Conservation (phyloP, 2,329 filamentous ascomycete genomes). For the Rugonectria rugulosa region DNA sequence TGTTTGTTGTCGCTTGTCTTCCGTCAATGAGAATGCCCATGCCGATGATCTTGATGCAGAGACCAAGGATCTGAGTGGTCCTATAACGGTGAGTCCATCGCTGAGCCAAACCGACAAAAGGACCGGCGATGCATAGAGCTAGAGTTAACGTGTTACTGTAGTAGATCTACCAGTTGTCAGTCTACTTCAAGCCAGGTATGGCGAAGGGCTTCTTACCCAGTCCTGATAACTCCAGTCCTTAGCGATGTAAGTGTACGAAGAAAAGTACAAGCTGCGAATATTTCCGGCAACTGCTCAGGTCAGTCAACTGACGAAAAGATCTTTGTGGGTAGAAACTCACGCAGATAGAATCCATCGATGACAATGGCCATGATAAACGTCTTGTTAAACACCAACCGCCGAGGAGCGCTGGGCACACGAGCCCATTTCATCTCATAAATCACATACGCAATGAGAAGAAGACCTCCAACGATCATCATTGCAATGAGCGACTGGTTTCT, state of each 20-base stretch:
- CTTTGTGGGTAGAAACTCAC: slow-evolving; percentile 15
- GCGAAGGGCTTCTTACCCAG: slow-evolving; percentile 38
- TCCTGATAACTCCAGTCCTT: slow-evolving; percentile 44
- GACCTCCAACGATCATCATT: slow-evolving; percentile 49
- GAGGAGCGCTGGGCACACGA: slow-evolving; percentile 34
- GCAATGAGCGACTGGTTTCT: slow-evolving; percentile 51
- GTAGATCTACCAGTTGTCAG: slow-evolving; percentile 18
- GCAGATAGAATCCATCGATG: slow-evolving; percentile 42
- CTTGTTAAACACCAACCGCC: slow-evolving; percentile 40
- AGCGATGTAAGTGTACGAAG: slow-evolving; percentile 44
- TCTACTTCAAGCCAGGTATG: not conserved
- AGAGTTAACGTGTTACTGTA: slow-evolving; percentile 46
- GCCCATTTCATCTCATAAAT: slow-evolving; percentile 54
- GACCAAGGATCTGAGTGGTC: slow-evolving; percentile 45
- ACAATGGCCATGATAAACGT: slow-evolving; percentile 42
- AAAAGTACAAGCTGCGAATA: slow-evolving; percentile 44
- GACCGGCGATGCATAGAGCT: slow-evolving; percentile 44
- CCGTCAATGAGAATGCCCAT: slow-evolving; percentile 45
- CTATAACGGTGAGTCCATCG: slow-evolving; percentile 49
- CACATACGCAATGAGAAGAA: slow-evolving; percentile 51
- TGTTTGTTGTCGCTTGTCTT: slow-evolving; percentile 37
- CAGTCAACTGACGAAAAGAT: not conserved
- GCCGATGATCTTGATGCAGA: slow-evolving; percentile 45
- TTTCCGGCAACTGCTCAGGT: slow-evolving; percentile 37
- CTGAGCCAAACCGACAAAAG: slow-evolving; percentile 43